Evolutionary conservation across 441 rosid species (phyloP), one percentile per base, ranked within the genome.

Genomic region (Pelargonium hybrid): DNA sequence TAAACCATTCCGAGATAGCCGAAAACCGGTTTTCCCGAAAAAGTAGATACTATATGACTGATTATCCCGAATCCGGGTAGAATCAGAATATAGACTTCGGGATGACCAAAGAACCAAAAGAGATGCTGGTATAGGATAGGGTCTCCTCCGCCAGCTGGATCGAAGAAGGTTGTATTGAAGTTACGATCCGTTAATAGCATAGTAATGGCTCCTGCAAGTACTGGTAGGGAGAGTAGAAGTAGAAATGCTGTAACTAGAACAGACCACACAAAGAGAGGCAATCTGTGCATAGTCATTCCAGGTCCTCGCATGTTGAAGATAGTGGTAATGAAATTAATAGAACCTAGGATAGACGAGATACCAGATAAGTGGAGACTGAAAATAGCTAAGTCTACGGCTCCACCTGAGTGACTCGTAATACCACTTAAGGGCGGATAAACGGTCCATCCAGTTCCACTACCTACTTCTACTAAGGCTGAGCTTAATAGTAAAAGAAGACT

Each of bases 1-100:
- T 66, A 72, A 9, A 72, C 69, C 23, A 71, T 50, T 9, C 71
- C 75, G 4, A 41, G 54, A 72, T 65, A 72, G 7, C 70, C 31
- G 10, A 64, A 71, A 14, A 26, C 14, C 1, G 39, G 26, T 65
- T 64, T 23, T 18, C 68, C 11, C 1, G 31, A 45, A n/a, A 43
- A 62, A 23, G 74, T 41, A 3, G 7, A 47, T 9, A 72, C 7
- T 13, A 54, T 39, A 52, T 54, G 70, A 34, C 71, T 66, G 14
- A 67, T 56, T 5, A 72, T 65, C 14, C 43, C 52, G 18, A 39
- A 71, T 13, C 63, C 65, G 1, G 65, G 65, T 1, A 47, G 2
- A 26, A 65, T 64, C 6, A 29, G 25, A 13, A 72, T 48, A 26
- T 72, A 65, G 4, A 72, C 75, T 11, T 67, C 1, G 0, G 10